phyloP scores from a whole-genome alignment of 148 eudicot genomes.

The Rheum nobile region DNA sequence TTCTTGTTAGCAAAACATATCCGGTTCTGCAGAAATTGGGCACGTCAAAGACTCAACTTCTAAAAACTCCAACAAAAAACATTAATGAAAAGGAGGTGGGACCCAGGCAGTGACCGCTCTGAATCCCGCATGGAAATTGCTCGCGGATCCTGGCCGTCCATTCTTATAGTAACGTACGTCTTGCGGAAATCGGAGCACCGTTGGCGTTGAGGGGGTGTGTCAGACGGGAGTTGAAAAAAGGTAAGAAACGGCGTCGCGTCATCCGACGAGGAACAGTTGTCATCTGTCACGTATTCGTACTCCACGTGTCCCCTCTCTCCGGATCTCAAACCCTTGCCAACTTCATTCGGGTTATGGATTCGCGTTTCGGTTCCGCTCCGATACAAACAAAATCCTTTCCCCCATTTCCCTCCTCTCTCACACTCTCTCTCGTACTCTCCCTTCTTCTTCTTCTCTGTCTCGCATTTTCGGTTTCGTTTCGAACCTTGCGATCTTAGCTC shows the following conservation, averaged over 20 bases:
- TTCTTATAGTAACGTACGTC: background rate
- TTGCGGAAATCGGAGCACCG: background rate
- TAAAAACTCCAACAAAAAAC: background rate
- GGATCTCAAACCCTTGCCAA: background rate
- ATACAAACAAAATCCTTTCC: constrained; percentile 8
- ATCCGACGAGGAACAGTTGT: constrained; percentile 9
- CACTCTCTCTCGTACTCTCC: background rate
- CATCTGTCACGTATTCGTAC: constrained; percentile 3
- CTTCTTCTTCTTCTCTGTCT: background rate
- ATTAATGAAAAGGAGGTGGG: background rate
- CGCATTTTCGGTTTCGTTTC: background rate
- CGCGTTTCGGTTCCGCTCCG: background rate
- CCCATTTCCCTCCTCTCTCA: background rate
- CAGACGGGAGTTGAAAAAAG: background rate
- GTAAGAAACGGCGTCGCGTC: background rate
- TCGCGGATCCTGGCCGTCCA: background rate
- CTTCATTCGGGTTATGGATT: background rate
- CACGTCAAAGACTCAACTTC: background rate
- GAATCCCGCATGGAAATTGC: constrained; percentile 1
- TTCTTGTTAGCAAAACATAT: background rate
- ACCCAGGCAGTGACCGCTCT: constrained; percentile 3
- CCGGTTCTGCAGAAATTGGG: background rate
- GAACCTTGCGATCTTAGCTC: background rate
- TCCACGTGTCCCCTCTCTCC: constrained; percentile 4
- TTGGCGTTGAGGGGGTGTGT: background rate